Percentiles rank a stretch among this genome's conserved stretches.
These are phyloP conservation scores for Gonapodya sp. DNA, from an alignment of 192 early-diverging fungal genomes.

Conservation along the genomic window DNA sequence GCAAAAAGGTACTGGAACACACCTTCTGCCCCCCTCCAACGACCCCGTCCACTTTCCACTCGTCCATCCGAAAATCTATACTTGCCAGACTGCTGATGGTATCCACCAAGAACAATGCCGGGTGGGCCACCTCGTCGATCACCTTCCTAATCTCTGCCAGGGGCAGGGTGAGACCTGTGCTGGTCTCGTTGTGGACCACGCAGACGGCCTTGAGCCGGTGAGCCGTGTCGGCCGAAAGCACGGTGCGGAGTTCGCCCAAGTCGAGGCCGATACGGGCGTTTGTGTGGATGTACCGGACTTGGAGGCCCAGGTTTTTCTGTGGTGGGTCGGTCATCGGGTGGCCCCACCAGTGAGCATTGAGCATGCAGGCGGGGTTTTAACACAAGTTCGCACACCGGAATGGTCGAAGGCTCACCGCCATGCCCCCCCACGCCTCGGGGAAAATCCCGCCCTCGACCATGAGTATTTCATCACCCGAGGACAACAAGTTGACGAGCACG, in stretches of 20 bases:
- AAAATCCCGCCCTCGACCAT: background rate
- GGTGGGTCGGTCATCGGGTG: too few relatives aligned
- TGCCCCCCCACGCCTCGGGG: background rate
- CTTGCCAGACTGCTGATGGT: background rate
- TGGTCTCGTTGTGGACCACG: slow-evolving; percentile 11
- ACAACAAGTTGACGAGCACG: slow-evolving; percentile 2
- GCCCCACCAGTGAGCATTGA: too few relatives aligned
- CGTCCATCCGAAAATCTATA: background rate
- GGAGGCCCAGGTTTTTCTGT: background rate
- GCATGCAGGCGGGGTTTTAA: too few relatives aligned
- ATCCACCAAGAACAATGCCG: slow-evolving; percentile 4
- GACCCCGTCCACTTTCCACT: background rate
- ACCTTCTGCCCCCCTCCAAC: slow-evolving; percentile 5
- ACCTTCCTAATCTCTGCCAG: background rate
- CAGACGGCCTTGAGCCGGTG: slow-evolving; percentile 8
- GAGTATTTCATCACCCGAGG: background rate
- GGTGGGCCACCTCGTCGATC: slow-evolving; percentile 8
- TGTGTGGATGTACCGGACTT: background rate
- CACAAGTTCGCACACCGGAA: too few relatives aligned
- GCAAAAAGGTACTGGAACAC: background rate
- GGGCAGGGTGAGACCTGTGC: background rate
- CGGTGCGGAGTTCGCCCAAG: background rate
- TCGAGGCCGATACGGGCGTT: background rate
- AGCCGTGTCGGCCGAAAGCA: background rate
- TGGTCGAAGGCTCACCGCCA: slow-evolving; percentile 11